Base-by-base conservation (phyloP, 1,284 basidiomycete species). In the Phenoliferia sp. region DNA sequence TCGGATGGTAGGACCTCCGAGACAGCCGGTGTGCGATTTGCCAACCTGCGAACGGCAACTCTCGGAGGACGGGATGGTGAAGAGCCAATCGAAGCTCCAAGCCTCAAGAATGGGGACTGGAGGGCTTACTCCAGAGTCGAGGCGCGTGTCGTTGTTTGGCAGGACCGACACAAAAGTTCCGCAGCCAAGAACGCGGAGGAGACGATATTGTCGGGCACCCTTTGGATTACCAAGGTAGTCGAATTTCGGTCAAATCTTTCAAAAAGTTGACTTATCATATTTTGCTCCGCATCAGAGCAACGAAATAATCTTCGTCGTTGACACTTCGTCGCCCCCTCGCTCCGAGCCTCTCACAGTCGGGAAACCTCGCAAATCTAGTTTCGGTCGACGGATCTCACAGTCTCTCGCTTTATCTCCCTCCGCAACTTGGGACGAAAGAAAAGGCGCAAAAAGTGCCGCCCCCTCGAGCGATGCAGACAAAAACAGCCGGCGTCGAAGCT, bases 91-190 rank as follows among this genome's bases (percentile, higher is more conserved):
- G 52, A 61, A 1, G 16, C 32, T 1, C 70, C 70, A 15, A 63
- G 59, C 22, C n/a, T 54, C 17, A 63, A 55, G 59, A 62, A 62
- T 19, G 70, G 68, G 26, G 68, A 72, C 44, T 67, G 68, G 65
- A 55, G 32, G 50, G 62, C 68, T 15, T 72, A 32, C 36, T 65
- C 65, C 2, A 35, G 57, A 9, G 66, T 72, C 56, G 57, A 62
- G 59, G 68, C 63, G 5, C 29, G 54, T 6, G 60, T 67, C 33
- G 44, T 72, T 5, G 22, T 69, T 6, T 71, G 70, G 70, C 34
- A 54, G 12, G 59, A 66, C 10, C 39, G 39, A 12, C 39, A 44
- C 39, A 44, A 22, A 22, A 44, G 39, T 22, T 12, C 39, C 39
- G n/a, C n/a, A n/a, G n/a, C n/a, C n/a, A n/a, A n/a, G n/a, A n/a